Conservation (phyloP, 2,329 filamentous ascomycete genomes). For the Onygenales sp. region DNA sequence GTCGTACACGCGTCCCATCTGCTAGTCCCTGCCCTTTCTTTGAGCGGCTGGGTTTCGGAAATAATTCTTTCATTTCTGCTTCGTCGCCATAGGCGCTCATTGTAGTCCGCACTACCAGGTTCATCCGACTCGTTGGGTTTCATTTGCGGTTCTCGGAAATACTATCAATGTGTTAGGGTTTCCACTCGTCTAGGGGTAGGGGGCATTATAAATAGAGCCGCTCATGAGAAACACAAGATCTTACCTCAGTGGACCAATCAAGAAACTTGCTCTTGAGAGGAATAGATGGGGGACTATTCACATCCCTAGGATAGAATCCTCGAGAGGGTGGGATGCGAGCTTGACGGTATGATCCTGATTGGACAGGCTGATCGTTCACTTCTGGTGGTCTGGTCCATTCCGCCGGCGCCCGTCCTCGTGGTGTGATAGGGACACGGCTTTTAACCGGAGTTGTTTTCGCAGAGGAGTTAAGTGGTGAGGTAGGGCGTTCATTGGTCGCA, state of each 20-base stretch:
- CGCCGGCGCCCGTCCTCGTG: slow-evolving; percentile 42
- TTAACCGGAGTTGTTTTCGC: slow-evolving; percentile 17
- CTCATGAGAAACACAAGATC: slow-evolving; percentile 13
- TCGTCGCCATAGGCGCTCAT: slow-evolving; percentile 84
- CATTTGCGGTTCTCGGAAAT: slow-evolving; percentile 98
- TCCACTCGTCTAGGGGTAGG: background rate
- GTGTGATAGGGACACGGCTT: slow-evolving; percentile 30
- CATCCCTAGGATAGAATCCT: slow-evolving; percentile 56
- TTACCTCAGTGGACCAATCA: slow-evolving; percentile 81
- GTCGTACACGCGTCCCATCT: slow-evolving; percentile 78
- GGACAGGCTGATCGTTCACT: slow-evolving; percentile 59
- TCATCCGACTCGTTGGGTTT: slow-evolving; percentile 92
- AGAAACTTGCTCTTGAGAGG: slow-evolving; percentile 77
- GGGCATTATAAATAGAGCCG: background rate
- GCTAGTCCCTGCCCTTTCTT: slow-evolving; percentile 73
- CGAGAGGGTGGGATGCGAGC: slow-evolving; percentile 73
- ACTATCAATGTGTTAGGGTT: slow-evolving; percentile 38
- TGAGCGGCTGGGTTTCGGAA: slow-evolving; percentile 84
- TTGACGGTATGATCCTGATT: slow-evolving; percentile 62
- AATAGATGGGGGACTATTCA: slow-evolving; percentile 51
- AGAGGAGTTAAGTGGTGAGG: slow-evolving; percentile 19
- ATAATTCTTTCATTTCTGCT: slow-evolving; percentile 90
- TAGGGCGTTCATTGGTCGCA: slow-evolving; percentile 22
- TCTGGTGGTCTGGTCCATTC: slow-evolving; percentile 61
- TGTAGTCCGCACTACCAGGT: slow-evolving; percentile 92